phyloP scores from a whole-genome alignment of 2,329 filamentous ascomycete species.

The Nemania diffusa region DNA sequence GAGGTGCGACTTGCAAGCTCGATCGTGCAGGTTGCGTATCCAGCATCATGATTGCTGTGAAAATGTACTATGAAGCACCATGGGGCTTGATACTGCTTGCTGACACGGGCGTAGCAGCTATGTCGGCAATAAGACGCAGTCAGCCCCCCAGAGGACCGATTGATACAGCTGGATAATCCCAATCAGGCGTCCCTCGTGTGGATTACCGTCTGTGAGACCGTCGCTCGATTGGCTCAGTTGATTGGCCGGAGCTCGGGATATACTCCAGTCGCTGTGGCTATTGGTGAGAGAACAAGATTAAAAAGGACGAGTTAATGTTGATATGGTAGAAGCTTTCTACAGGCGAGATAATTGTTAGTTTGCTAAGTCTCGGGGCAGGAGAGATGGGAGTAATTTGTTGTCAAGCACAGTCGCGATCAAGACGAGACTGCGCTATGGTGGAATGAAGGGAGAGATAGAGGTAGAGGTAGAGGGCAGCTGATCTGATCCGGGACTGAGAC shows the following conservation, averaged over 20 bases:
- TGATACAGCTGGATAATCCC: constrained; percentile 15
- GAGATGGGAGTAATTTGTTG: constrained; percentile 40
- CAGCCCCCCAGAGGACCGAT: constrained; percentile 15
- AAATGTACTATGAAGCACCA: constrained; percentile 50
- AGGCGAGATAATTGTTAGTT: constrained; percentile 40
- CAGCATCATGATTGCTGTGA: constrained; percentile 59
- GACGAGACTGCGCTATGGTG: constrained; percentile 41
- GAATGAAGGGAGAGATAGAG: constrained; percentile 49
- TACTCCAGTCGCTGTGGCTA: constrained; percentile 13
- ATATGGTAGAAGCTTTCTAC: constrained; percentile 26
- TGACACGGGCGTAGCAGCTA: constrained; percentile 42
- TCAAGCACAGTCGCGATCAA: constrained; percentile 37
- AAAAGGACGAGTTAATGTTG: constrained; percentile 21
- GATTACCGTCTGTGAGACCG: constrained; percentile 8
- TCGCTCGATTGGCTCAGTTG: constrained; percentile 8
- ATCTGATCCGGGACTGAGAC: constrained; percentile 39
- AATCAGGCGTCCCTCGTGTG: constrained; percentile 10
- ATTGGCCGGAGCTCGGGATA: constrained; percentile 11
- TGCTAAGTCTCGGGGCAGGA: constrained; percentile 29
- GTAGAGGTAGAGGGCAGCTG: no score
- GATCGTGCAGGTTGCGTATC: constrained; percentile 61
- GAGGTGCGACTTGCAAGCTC: constrained; percentile 70
- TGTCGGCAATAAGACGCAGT: constrained; percentile 24
- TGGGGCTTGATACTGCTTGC: constrained; percentile 45
- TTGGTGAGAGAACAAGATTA: constrained; percentile 7